Conservation (phyloP, 306 rosid genomes). For the Vigna trinervia region DNA sequence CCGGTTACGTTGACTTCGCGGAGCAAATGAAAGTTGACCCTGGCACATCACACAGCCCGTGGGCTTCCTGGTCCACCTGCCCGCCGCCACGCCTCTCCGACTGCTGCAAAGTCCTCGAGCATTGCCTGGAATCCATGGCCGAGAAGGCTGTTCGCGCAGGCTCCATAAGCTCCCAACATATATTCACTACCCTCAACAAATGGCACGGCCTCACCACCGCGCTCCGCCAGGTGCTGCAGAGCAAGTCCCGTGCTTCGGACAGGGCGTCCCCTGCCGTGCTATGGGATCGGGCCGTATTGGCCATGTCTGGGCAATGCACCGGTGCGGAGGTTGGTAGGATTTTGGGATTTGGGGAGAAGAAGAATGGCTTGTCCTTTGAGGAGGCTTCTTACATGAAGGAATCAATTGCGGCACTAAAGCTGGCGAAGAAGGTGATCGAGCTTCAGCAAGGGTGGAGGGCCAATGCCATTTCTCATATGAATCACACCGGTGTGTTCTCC, state of each 20-base stretch:
- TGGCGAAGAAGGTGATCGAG: slow-evolving; percentile 79
- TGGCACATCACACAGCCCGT: slow-evolving; percentile 47
- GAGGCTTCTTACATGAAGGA: slow-evolving; percentile 82
- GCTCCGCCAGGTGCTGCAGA: slow-evolving; percentile 55
- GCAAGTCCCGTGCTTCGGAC: slow-evolving; percentile 36
- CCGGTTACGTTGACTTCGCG: slow-evolving; percentile 91
- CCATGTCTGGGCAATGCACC: slow-evolving; percentile 58
- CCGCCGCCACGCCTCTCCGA: slow-evolving; percentile 62
- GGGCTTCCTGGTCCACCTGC: slow-evolving; percentile 84
- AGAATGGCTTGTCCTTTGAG: slow-evolving; percentile 59
- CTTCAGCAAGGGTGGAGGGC: slow-evolving; percentile 74
- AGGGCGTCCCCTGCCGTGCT: slow-evolving; percentile 54
- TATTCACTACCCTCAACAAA: slow-evolving; percentile 68
- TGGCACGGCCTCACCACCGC: slow-evolving; percentile 71
- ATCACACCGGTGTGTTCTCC: slow-evolving; percentile 62
- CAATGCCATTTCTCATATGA: slow-evolving; percentile 78
- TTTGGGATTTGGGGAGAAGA: slow-evolving; percentile 57
- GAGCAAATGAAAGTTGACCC: slow-evolving; percentile 61
- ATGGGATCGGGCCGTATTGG: slow-evolving; percentile 84
- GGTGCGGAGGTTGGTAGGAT: slow-evolving; percentile 62
- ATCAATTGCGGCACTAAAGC: slow-evolving; percentile 67
- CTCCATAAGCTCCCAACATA: slow-evolving; percentile 69
- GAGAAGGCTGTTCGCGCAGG: slow-evolving; percentile 70
- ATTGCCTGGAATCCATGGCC: slow-evolving; percentile 83
- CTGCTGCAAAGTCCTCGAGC: slow-evolving; percentile 67